Evolutionary conservation across 2,329 filamentous ascomycete species (phyloP).

Genomic region (Lasiodiplodia sp.): DNA sequence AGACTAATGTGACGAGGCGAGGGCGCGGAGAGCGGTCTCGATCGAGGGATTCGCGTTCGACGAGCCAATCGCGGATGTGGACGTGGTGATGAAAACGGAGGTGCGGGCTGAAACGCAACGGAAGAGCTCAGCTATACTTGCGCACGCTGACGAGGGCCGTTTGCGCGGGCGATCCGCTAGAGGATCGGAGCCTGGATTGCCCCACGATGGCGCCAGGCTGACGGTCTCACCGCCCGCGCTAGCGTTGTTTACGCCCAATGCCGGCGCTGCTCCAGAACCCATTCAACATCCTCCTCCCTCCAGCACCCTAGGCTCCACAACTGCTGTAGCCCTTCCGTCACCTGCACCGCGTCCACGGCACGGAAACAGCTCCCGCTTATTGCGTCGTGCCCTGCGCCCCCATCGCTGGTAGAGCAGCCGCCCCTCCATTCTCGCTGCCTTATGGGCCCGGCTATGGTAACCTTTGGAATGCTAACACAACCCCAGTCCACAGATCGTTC

Average conservation of each 20-base stretch:
- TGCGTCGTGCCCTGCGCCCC: background rate
- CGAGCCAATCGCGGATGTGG: background rate
- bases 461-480: conserved; percentile 30
- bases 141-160: background rate
- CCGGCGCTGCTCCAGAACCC: conserved; percentile 8
- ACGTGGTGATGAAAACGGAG: background rate
- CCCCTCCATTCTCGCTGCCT: conserved; percentile 27
- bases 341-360: background rate
- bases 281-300: conserved; percentile 18
- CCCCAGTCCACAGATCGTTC: conserved; percentile 16
- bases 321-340: conserved; percentile 16
- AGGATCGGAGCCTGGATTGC: conserved; percentile 17
- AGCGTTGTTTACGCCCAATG: conserved; percentile 30
- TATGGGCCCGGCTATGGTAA: conserved; percentile 20
- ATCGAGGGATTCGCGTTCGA: background rate
- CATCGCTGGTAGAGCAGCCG: conserved; percentile 15
- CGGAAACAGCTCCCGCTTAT: conserved; percentile 4
- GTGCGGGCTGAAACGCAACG: background rate
- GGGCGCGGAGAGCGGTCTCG: background rate
- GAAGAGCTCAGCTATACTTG: background rate
- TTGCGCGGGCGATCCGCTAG: conserved; percentile 7
- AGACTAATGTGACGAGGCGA: background rate
- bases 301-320: conserved; percentile 19
- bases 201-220: conserved; percentile 18
- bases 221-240: conserved; percentile 23